Evolutionary conservation across 164 flowering plant species (phyloP), one percentile per base, ranked within the genome.

Genomic region (Annona cherimola): DNA sequence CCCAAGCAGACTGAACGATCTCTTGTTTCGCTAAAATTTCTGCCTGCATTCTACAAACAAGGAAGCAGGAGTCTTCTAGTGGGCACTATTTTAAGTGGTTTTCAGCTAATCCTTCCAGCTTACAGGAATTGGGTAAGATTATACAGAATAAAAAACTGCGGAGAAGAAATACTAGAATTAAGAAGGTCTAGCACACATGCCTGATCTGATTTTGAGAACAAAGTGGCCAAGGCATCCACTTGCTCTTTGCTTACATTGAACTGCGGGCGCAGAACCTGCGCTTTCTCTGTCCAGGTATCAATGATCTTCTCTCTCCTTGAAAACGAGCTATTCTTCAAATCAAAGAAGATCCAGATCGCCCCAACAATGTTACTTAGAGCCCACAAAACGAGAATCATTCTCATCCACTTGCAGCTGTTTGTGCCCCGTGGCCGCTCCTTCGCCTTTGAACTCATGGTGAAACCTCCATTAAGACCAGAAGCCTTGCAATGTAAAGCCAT

Each of bases 401-500:
- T 79, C 70, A 74, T 79, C 91, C 85, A 85, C 71, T 76, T 83
- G 73, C 81, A 69, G 35, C 70, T 77, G 68, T 40, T 71, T 20
- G 78, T 68, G 42, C 75, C 78, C 67, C 66, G 71, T 71, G 73
- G n/a, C 69, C 71, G 67, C 74, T 85, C 88, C 73, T 77, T 79
- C 61, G 72, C 43, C 81, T 81, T 87, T 57, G 71, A 79, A 75
- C 72, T 76, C n/a, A 73, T 55, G n/a, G 80, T 59, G 3, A 83
- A 60, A 18, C 61, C 77, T 39, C 83, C 79, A 77, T 76, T 83
- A 69, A 69, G 75, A 39, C 79, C 78, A 76, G 82, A 76, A 16
- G 74, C 46, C 77, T 79, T 83, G 79, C 81, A 78, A 83, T 84
- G 81, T 76, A 81, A 69, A 69, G 92, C 82, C 96, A 90, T 90